Evolutionary conservation across 495 filamentous ascomycete species (phyloP), one percentile per base, ranked within the genome.

Genomic region (Evernia prunastri): DNA sequence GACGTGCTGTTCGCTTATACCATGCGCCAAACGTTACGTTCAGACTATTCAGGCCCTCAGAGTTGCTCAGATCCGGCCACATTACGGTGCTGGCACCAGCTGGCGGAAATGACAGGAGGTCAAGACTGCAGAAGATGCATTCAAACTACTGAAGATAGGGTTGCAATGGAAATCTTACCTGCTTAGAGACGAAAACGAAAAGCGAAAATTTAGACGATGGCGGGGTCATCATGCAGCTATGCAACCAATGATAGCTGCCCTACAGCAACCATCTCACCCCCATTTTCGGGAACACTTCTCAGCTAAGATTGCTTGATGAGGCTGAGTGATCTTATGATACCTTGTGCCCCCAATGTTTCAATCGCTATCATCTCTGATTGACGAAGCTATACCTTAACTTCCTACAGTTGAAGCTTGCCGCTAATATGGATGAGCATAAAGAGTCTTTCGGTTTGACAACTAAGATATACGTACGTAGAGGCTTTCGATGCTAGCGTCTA

Each of bases 391-490:
- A 35, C 17, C 5, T 56, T 13, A 23, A 33, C 25, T n/a, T 8
- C 39, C 12, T 36, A 35, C 8, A 6, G 11, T 4, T 35, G 7
- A 0, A 60, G 10, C 18, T 9, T 27, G 20, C 23, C 4, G 10
- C 45, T 23, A 33, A 23, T 3, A 64, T 64, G 62, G 63, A 68
- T 33, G 51, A 42, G 13, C 56, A 64, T 36, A 68, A 68, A 56
- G 57, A 60, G 31, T 68, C 66, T 2, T 65, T 68, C 35, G 63
- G 63, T 36, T 49, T 68, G 63, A 68, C 66, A 17, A 68, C 33
- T 37, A 54, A 59, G 8, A 65, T 68, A 33, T 65, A 65, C 56
- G 66, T 68, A 37, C 17, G 63, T 68, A 23, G 9, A 13, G 23
- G 29, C 2, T 37, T 8, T 10, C 29, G 7, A 20, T 33, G 11